Evolutionary conservation across 768 basidiomycete genomes (phyloP), one percentile per base, ranked within the genome.

Genomic region (Russula sp.): DNA sequence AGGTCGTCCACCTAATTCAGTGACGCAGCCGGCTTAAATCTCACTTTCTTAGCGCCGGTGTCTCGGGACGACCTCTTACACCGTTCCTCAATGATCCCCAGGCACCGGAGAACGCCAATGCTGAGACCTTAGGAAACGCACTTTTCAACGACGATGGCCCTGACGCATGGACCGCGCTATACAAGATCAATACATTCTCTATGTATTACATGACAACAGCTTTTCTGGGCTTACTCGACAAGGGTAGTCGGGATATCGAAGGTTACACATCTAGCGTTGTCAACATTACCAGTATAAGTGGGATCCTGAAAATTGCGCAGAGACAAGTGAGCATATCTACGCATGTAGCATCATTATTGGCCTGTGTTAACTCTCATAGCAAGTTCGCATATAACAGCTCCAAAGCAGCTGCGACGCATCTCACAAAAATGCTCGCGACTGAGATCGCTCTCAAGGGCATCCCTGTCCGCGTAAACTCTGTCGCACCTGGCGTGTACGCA

Each of bases 331-430:
- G 86, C 73, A 51, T 34, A 44, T 44, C 32, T 6, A 40, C 14
- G 22, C 35, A 6, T 31, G 51, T 27, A 20, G 44, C 47, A 2
- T 4, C 53, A 40, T 54, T 13, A 6, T 55, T 22, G n/a, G 31
- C 18, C 51, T 20, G 10, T 35, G 18, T n/a, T 64, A 42, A 57
- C 48, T 20, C 20, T 51, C 34, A 11, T 55, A 11, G n/a, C 31
- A 68, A 92, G 90, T 91, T 91, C 71, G 83, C 81, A 34, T 92
- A 92, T 73, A 92, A 92, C 72, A 88, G 86, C 68, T 77, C 87
- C 7, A 92, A 92, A 71, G 88, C 87, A 0, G 91, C 88, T 3
- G 84, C 83, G 6, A 80, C 86, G 13, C 89, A 91, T 66, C 75
- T 92, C n/a, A 88, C 88, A 10, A 85, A 78, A 73, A 81, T 91